Conservation (phyloP, 192 early-diverging fungal species). For the Coemansia sp. region DNA sequence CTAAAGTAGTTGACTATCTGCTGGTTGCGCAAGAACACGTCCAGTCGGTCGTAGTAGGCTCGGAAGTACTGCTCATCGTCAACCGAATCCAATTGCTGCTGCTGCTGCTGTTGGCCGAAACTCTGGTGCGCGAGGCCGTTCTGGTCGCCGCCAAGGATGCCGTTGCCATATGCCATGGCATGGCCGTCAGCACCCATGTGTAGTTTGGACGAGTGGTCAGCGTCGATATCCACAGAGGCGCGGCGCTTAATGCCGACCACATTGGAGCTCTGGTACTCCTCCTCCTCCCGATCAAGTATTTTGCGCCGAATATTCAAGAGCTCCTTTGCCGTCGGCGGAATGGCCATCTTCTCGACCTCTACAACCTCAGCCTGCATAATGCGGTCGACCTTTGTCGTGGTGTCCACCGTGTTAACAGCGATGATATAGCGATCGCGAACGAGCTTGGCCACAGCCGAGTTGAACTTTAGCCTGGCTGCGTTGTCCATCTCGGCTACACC, state of each 20-base stretch:
- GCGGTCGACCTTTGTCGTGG: constrained; percentile 62
- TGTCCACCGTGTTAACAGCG: constrained; percentile 63
- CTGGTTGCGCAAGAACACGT: constrained; percentile 70
- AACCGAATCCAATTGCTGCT: constrained; percentile 18
- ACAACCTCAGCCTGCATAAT: constrained; percentile 64
- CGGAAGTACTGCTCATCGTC: constrained; percentile 67
- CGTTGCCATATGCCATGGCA: not conserved
- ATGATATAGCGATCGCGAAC: constrained; percentile 65
- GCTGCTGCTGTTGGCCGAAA: not conserved
- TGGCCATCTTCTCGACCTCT: constrained; percentile 59
- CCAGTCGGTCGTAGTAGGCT: constrained; percentile 68
- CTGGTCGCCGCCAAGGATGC: not conserved
- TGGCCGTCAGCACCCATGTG: constrained; percentile 14
- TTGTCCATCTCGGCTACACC: constrained; percentile 16
- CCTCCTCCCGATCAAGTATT: constrained; percentile 54
- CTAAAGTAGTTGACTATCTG: constrained; percentile 63
- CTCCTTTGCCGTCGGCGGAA: constrained; percentile 67
- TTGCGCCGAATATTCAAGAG: constrained; percentile 55
- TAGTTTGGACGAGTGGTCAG: constrained; percentile 13
- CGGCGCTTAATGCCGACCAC: constrained; percentile 60
- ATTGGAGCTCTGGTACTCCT: constrained; percentile 46
- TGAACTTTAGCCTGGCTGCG: constrained; percentile 26
- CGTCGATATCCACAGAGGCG: constrained; percentile 12
- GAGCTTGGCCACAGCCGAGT: constrained; percentile 46
- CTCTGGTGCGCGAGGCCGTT: not conserved